Evolutionary conservation across 805 yeast species (phyloP).

Genomic region (Cyberlindnera subsufficiens): DNA sequence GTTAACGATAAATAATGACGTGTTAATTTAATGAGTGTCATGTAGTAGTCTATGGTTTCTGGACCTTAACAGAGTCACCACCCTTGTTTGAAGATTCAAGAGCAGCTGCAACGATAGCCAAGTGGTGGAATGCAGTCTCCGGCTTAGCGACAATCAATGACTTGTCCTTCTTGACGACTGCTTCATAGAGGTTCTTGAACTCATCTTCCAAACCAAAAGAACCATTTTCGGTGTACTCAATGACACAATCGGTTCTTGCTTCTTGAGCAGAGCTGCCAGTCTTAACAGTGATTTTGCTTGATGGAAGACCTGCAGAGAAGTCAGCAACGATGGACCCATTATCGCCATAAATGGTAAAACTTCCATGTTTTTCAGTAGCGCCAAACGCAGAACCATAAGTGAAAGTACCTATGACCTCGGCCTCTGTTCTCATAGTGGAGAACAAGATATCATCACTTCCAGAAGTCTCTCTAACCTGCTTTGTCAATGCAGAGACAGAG

Average conservation of each 20-base stretch:
- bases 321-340: slow-evolving; percentile 71
- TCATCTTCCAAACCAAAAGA: slow-evolving; percentile 55
- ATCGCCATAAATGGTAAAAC: slow-evolving; percentile 69
- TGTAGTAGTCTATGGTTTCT: slow-evolving; percentile 16
- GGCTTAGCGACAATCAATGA: slow-evolving; percentile 54
- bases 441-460: slow-evolving; percentile 81
- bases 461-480: slow-evolving; percentile 67
- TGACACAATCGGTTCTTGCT: slow-evolving; percentile 16
- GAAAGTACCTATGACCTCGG: slow-evolving; percentile 54
- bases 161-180: slow-evolving; percentile 61
- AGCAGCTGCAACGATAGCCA: slow-evolving; percentile 85
- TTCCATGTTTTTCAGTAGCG: slow-evolving; percentile 63
- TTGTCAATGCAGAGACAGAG: slow-evolving; percentile 68
- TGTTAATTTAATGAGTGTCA: neutral
- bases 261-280: slow-evolving; percentile 23
- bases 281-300: slow-evolving; percentile 28
- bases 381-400: slow-evolving; percentile 46
- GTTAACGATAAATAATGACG: neutral
- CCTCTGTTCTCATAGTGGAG: slow-evolving; percentile 70
- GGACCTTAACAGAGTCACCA: slow-evolving; percentile 47
- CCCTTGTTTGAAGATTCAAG: slow-evolving; percentile 57
- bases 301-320: slow-evolving; percentile 41
- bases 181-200: slow-evolving; percentile 49
- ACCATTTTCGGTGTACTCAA: slow-evolving; percentile 29
- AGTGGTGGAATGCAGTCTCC: slow-evolving; percentile 81